Evolutionary conservation across 73 alveolate species (phyloP).

Genomic region (Stentor coeruleus): DNA sequence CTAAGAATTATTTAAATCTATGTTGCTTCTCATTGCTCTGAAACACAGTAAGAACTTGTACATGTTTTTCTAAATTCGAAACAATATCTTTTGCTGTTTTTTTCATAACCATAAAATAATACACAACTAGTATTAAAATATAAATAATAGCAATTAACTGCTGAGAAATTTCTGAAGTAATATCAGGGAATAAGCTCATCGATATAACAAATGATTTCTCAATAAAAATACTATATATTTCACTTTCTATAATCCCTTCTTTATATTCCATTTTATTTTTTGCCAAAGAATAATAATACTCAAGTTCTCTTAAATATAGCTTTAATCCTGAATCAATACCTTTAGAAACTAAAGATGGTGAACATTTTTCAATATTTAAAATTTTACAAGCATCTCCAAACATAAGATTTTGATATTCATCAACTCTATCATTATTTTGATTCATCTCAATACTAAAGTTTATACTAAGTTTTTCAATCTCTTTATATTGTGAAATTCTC

Average conservation of each 20-base stretch:
- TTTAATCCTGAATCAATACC: background rate
- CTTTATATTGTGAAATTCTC: background rate
- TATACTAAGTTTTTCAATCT: too few species aligned
- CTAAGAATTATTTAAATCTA: too few species aligned
- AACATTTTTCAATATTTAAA: background rate
- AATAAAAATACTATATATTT: background rate
- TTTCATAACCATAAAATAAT: background rate
- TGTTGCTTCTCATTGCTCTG: too few species aligned
- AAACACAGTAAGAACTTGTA: background rate
- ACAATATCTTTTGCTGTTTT: background rate
- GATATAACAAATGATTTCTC: background rate
- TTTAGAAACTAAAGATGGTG: background rate
- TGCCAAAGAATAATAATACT: too few species aligned
- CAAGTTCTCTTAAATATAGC: background rate
- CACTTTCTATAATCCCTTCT: too few species aligned
- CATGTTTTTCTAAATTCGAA: background rate
- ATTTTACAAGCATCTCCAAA: background rate
- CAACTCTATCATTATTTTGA: too few species aligned
- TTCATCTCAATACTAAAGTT: background rate
- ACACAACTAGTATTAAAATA: background rate
- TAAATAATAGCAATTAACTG: background rate
- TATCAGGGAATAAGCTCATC: background rate
- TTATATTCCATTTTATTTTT: too few species aligned
- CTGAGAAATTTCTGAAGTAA: background rate
- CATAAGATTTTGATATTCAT: background rate